Evolutionary conservation across 305 asterid genomes (phyloP), one percentile per base, ranked within the genome.

Genomic region (Rubia peregrina): DNA sequence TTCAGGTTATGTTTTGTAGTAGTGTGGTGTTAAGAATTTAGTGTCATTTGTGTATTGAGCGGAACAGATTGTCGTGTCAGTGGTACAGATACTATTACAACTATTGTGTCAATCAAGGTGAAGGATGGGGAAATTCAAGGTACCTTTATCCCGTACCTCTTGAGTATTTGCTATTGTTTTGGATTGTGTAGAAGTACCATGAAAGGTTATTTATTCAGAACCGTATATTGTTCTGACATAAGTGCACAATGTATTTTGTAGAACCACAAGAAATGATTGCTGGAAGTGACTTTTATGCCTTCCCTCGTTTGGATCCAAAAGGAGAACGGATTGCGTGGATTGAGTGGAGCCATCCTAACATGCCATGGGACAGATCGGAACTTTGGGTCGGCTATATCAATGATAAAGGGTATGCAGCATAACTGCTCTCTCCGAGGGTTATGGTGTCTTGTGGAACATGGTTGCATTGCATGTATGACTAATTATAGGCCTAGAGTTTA

Each of bases 341-440:
- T 61, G 89, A 91, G 76, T 94, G 98, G 98, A 76, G 83, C 63
- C 98, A 94, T 82, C 98, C 98, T 66, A 87, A 91, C 84, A 89
- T 94, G 97, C 97, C 96, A 55, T 91, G 98, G 98, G 97, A 91
- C 77, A 89, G 83, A 85, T 91, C 98, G 65, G 89, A 89, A 82
- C 96, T 94, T 73, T 94, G 98, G 97, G 98, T 94, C 77, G 98
- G 97, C 79, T 85, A 88, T 80, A 74, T 91, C 71, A 86, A 90
- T 80, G 90, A 85, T 61, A 83, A 85, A 74, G 98, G 97, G 98
- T 91, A 73, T 21, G 85, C 71, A 53, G 49, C 76, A 71, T 9
- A 38, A 51, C 24, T 65, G 60, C 51, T 71, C 30, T 33, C 13
- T 57, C 36, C 38, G 48, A 65, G 65, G 42, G 11, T 21, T 46